Conservation (phyloP, 2,329 filamentous ascomycete genomes). For the Fusarium nematophilum region DNA sequence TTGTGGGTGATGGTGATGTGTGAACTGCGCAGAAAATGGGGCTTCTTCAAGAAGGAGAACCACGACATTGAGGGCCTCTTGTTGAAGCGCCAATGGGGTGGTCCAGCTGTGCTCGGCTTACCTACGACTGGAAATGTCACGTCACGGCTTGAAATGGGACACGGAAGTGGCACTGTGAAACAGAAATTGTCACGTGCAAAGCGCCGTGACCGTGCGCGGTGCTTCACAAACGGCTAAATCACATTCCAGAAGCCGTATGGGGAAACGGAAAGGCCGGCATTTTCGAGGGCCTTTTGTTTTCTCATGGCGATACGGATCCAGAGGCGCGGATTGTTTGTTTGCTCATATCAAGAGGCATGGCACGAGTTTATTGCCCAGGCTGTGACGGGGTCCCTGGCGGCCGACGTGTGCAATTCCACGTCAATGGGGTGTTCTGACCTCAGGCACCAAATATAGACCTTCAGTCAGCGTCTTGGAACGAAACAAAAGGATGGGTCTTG, state of each 20-base stretch:
- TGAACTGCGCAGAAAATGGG: constrained; percentile 37
- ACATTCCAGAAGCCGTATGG: constrained; percentile 29
- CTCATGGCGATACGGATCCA: constrained; percentile 5
- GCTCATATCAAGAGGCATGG: too few species aligned
- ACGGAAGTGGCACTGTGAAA: constrained; percentile 9
- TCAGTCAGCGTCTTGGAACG: constrained; percentile 2
- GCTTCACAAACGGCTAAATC: neutral
- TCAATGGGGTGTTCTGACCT: too few species aligned
- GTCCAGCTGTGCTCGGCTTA: constrained; percentile 11
- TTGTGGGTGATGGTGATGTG: constrained; percentile 40
- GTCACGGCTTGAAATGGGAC: constrained; percentile 16
- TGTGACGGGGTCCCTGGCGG: too few species aligned
- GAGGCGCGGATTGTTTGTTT: neutral
- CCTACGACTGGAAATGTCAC: constrained; percentile 16
- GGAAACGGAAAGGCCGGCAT: constrained; percentile 12
- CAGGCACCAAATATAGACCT: constrained; percentile 3
- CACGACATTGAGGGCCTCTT: constrained; percentile 42
- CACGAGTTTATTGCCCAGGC: too few species aligned
- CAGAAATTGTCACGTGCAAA: constrained; percentile 30
- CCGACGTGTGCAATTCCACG: too few species aligned
- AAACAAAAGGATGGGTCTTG: neutral
- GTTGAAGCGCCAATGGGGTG: constrained; percentile 24
- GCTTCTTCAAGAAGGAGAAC: constrained; percentile 43
- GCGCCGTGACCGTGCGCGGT: neutral
- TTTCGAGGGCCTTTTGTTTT: constrained; percentile 17